phyloP scores from a whole-genome alignment of 345 rosid species.

The Syzygium aromaticum region DNA sequence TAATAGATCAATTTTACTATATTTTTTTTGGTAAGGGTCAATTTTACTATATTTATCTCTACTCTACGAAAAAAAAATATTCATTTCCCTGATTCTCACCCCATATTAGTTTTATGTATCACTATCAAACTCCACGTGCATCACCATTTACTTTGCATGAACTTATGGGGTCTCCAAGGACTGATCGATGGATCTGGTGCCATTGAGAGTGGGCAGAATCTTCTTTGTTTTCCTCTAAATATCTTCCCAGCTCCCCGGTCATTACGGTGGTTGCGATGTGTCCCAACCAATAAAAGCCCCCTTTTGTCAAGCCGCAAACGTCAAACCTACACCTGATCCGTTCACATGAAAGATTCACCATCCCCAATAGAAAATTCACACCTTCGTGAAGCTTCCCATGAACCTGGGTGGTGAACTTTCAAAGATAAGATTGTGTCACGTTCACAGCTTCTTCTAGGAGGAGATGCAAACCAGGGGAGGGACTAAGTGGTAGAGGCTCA shows the following conservation, averaged over 20 bases:
- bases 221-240: not conserved
- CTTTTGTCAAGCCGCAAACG: not conserved
- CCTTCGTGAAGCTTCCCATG: not conserved
- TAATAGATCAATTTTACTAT: not conserved
- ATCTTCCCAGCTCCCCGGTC: not conserved
- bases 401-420: not conserved
- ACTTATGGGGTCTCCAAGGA: not conserved
- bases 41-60: not conserved
- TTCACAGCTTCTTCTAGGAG: not conserved
- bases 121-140: not conserved
- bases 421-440: not conserved
- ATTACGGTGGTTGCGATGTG: not conserved
- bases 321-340: not conserved
- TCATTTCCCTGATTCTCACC: not conserved
- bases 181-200: not conserved
- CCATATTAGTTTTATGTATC: not conserved
- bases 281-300: not conserved
- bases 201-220: not conserved
- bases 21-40: too few relatives aligned
- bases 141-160: not conserved
- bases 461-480: not conserved
- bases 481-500: conserved; percentile 1
- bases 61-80: not conserved
- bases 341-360: not conserved
- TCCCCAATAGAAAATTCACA: not conserved